Evolutionary conservation across 2,329 filamentous ascomycete species (phyloP).

Genomic region (Cryphonectria radicalis): DNA sequence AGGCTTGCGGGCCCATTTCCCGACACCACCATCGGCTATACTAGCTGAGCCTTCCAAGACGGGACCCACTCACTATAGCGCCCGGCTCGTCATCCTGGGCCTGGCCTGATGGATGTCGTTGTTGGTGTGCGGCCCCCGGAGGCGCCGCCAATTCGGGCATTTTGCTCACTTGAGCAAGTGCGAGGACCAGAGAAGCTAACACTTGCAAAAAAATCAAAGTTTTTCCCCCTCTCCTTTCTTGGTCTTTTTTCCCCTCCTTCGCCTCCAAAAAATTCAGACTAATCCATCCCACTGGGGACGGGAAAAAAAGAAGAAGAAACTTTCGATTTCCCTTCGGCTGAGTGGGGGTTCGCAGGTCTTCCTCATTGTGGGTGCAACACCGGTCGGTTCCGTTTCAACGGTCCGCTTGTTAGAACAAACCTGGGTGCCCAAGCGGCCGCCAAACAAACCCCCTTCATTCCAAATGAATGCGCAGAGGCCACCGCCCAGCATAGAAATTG

Average conservation of each 20-base stretch:
- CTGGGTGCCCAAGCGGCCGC: constrained; percentile 2
- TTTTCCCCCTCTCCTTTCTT: neutral
- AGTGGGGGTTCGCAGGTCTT: neutral
- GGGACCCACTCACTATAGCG: constrained; percentile 3
- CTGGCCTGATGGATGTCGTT: neutral
- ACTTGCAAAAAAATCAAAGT: constrained; percentile 18
- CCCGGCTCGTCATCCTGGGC: neutral
- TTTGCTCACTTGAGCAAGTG: constrained; percentile 22
- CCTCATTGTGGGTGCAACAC: neutral
- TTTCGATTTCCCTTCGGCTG: neutral
- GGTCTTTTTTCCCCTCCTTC: neutral
- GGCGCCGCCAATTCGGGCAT: constrained; percentile 1
- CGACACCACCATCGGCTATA: constrained; percentile 21
- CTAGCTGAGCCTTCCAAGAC: constrained; percentile 16
- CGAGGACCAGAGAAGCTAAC: constrained; percentile 12
- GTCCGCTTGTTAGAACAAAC: neutral
- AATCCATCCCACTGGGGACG: neutral
- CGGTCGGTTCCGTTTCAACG: constrained; percentile 4
- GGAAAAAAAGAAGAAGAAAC: neutral
- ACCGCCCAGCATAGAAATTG: neutral
- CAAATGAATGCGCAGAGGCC: neutral
- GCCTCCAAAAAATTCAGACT: neutral
- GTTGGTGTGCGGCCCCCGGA: neutral
- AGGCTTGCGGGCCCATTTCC: constrained; percentile 12
- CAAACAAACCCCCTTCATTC: neutral